Conservation (phyloP, 257 asterid genomes). For the Solanum pennellii region DNA sequence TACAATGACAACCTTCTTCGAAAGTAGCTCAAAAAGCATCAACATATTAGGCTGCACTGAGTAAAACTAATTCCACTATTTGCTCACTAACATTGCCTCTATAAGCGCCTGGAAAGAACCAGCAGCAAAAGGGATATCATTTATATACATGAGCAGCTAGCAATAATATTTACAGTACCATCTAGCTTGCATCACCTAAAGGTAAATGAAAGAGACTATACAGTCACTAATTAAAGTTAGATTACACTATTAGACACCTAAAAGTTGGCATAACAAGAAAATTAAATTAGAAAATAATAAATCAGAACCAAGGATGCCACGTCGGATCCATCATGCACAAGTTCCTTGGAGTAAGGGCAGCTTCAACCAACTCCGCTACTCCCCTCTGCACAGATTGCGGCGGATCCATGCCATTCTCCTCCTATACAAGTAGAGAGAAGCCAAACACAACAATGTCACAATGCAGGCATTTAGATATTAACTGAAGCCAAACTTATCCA, state of each 20-base stretch:
- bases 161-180: neutral
- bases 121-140: neutral
- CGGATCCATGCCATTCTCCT: conserved; percentile 81
- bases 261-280: neutral
- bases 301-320: conserved; percentile 96
- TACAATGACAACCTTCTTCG: neutral
- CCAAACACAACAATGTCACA: neutral
- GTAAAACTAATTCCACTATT: neutral
- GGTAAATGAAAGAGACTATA: neutral
- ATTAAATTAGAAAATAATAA: neutral
- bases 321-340: conserved; percentile 99
- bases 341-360: conserved; percentile 88
- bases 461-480: neutral
- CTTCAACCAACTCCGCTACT: conserved; percentile 86
- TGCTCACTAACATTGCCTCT: neutral
- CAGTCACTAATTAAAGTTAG: neutral
- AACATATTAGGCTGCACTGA: neutral
- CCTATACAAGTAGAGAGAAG: conserved; percentile 22
- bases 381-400: conserved; percentile 97
- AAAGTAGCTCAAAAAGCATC: neutral
- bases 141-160: neutral
- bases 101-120: neutral
- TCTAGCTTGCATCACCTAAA: neutral
- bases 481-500: neutral
- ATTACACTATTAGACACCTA: neutral